Base-by-base conservation (phyloP, 257 asterid genomes). In the Rhazya stricta region DNA sequence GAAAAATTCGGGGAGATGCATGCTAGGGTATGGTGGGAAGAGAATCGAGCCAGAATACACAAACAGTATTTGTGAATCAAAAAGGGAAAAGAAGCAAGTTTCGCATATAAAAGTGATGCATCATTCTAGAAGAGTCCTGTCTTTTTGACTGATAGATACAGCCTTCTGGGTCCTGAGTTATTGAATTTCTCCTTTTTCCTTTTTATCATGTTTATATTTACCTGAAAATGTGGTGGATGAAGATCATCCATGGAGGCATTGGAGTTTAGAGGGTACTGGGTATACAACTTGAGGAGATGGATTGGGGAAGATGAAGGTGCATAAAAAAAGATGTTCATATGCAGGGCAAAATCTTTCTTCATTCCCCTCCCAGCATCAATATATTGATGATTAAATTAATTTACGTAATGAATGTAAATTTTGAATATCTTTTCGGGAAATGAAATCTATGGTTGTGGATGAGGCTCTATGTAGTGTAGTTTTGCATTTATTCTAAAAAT, bases 11-110 rank as follows among this genome's bases (percentile, higher is more conserved):
- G 94, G 69, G 98, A 93, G 86, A 77, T 84, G 86, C 96, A 93
- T 57, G 98, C 98, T 12, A 85, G 88, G 80, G 39, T 89, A 56
- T 93, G 98, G 98, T 93, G 98, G 98, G 98, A 91, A 74, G 94
- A 93, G 84, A 93, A 91, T 78, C 78, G 91, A 75, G 91, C 90
- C 58, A 89, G 98, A 84, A 86, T 93, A 82, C 96, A 89, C 68
- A 91, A 87, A 46, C 97, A 93, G 69, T 91, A 91, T 82, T 78
- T 93, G 84, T 88, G 89, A 88, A 36, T 53, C 77, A 42, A 48
- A 41, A 32, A 5, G 27, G 39, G 41, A 34, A 79, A 45, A 30
- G 71, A 41, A 13, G 37, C 75, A 42, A 67, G 18, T 56, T 54
- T 29, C 46, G 9, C 46, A 15, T 51, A 67, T 61, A 76, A 29